Evolutionary conservation across 2,329 filamentous ascomycete species (phyloP).

Genomic region (Hortaea sp.): DNA sequence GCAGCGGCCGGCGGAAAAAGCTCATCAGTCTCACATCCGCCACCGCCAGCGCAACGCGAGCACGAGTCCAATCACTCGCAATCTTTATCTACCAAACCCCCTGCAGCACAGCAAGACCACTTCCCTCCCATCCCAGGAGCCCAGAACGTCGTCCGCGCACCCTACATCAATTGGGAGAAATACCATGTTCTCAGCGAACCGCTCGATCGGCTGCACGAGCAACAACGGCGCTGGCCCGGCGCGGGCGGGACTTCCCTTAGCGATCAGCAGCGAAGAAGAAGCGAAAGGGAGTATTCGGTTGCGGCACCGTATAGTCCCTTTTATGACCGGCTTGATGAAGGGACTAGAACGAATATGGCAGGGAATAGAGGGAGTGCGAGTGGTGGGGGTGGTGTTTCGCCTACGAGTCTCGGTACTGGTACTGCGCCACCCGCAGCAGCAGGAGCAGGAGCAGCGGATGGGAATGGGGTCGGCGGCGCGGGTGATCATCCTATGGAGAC

Average conservation of each 20-base stretch:
- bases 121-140: slow-evolving; percentile 63
- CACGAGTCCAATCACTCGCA: slow-evolving; percentile 12
- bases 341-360: slow-evolving; percentile 2
- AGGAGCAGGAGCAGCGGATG: too few species aligned
- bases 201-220: slow-evolving; percentile 72
- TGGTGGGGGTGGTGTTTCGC: not conserved
- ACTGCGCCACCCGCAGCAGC: too few species aligned
- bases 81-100: not conserved
- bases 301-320: slow-evolving; percentile 52
- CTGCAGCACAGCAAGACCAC: not conserved
- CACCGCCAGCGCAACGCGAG: slow-evolving; percentile 14
- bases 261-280: not conserved
- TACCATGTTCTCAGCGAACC: slow-evolving; percentile 83
- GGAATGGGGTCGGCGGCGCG: slow-evolving; percentile 7
- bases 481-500: slow-evolving; percentile 23
- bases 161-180: slow-evolving; percentile 88
- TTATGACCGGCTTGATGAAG: slow-evolving; percentile 35
- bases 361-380: slow-evolving; percentile 15
- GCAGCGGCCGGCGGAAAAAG: slow-evolving; percentile 9
- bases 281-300: slow-evolving; percentile 39
- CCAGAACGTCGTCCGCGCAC: slow-evolving; percentile 75
- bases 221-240: slow-evolving; percentile 59
- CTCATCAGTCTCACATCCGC: not conserved
- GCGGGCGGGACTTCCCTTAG: slow-evolving; percentile 3
- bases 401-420: not conserved